These are phyloP conservation scores for Termitomyces sp. DNA, from an alignment of 768 basidiomycete species.

Conservation along the genomic window DNA sequence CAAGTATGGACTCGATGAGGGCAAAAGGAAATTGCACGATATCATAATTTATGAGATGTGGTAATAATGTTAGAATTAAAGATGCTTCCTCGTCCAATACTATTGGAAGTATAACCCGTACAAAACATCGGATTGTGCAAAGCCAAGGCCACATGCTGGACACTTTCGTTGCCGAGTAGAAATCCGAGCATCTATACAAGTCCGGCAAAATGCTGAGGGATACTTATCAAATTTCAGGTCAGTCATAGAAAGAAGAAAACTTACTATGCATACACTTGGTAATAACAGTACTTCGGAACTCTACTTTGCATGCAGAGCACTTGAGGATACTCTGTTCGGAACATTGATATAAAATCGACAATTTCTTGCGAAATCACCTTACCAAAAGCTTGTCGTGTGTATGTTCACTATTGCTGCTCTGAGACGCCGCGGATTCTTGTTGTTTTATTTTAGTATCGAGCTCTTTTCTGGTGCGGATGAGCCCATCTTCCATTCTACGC, in stretches of 20 bases:
- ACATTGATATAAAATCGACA: not conserved
- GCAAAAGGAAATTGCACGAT: slow-evolving; percentile 6
- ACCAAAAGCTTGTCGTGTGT: slow-evolving; percentile 42
- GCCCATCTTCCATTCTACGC: slow-evolving; percentile 41
- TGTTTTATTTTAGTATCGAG: slow-evolving; percentile 14
- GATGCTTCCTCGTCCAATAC: slow-evolving; percentile 6
- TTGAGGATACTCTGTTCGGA: slow-evolving; percentile 64
- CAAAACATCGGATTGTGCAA: slow-evolving; percentile 77
- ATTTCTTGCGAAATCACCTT: not conserved
- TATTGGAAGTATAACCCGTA: slow-evolving; percentile 40
- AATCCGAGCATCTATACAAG: slow-evolving; percentile 83
- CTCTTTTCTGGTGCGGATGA: slow-evolving; percentile 42
- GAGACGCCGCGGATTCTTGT: slow-evolving; percentile 1
- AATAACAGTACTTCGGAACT: slow-evolving; percentile 74
- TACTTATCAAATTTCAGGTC: not conserved
- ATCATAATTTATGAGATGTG: slow-evolving; percentile 9
- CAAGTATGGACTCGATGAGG: not conserved
- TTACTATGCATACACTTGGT: slow-evolving; percentile 90
- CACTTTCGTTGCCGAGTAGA: slow-evolving; percentile 90
- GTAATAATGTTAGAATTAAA: slow-evolving; percentile 13
- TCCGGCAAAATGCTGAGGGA: slow-evolving; percentile 70
- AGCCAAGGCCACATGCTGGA: slow-evolving; percentile 78
- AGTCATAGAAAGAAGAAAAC: slow-evolving; percentile 22
- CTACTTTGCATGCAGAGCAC: slow-evolving; percentile 81
- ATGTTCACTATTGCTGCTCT: slow-evolving; percentile 2